Evolutionary conservation across 1,284 basidiomycete genomes (phyloP).

Genomic region (Pisolithus thermaeus): DNA sequence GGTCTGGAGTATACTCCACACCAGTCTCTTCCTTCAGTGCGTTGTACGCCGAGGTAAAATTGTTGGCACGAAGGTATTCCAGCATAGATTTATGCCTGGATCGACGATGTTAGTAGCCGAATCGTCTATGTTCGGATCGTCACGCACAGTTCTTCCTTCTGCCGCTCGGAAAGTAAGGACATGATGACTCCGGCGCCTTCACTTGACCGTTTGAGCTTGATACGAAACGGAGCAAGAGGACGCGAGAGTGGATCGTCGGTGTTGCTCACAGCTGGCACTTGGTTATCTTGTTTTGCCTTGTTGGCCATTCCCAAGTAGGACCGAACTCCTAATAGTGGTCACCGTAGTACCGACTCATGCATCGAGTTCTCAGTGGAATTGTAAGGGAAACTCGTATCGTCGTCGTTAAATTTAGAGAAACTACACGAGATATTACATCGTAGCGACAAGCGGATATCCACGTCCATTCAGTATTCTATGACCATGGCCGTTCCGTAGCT

Average conservation of each 20-base stretch:
- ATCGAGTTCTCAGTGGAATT: too few relatives aligned
- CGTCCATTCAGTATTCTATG: constrained; percentile 63
- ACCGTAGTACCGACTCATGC: neutral
- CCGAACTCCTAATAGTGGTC: neutral
- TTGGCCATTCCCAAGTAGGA: constrained; percentile 8
- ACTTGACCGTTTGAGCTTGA: constrained; percentile 9
- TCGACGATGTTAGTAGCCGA: constrained; percentile 12
- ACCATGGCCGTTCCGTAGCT: constrained; percentile 43
- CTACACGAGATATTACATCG: constrained; percentile 37
- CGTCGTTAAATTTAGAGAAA: constrained; percentile 8
- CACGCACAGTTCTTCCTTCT: constrained; percentile 79
- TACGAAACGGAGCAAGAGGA: constrained; percentile 5
- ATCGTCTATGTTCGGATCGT: constrained; percentile 5
- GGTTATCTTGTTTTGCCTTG: constrained; percentile 28
- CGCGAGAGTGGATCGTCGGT: constrained; percentile 12
- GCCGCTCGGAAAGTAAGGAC: constrained; percentile 66
- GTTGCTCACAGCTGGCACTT: constrained; percentile 10
- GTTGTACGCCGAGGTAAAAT: constrained; percentile 58
- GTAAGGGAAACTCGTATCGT: constrained; percentile 7
- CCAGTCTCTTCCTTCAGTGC: constrained; percentile 57
- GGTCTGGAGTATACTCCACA: constrained; percentile 70
- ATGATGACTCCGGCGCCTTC: constrained; percentile 32
- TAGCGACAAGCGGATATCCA: constrained; percentile 55
- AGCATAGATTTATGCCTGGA: constrained; percentile 79
- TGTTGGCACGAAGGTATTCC: constrained; percentile 71